Evolutionary conservation across 352 stramenopile genomes (phyloP).

Genomic region (Phytophthora rubi): DNA sequence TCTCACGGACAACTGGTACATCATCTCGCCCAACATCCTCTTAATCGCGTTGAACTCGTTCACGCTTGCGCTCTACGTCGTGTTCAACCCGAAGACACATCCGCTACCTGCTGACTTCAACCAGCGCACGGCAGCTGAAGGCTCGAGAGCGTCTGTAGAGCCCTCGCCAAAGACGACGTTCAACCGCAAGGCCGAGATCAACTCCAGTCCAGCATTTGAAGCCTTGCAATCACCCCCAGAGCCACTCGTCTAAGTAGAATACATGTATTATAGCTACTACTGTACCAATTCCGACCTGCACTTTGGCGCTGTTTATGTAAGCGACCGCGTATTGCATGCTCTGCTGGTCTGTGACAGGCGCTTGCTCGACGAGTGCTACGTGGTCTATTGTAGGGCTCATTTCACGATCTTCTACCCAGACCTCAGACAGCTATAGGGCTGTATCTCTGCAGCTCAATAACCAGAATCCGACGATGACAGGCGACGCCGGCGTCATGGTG

Average conservation of each 20-base stretch:
- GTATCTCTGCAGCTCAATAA: neutral
- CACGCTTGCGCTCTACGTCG: slow-evolving; percentile 28
- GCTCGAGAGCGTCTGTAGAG: slow-evolving; percentile 2
- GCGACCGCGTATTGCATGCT: slow-evolving; percentile 9
- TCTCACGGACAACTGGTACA: slow-evolving; percentile 33
- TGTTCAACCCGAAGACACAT: slow-evolving; percentile 32
- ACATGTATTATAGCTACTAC: no score
- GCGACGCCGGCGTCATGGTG: slow-evolving; percentile 6
- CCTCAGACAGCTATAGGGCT: no score
- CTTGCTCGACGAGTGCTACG: slow-evolving; percentile 14
- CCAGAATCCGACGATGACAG: slow-evolving; percentile 1
- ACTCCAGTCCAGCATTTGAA: slow-evolving; percentile 12
- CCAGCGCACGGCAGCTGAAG: neutral
- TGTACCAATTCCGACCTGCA: neutral
- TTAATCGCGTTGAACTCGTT: slow-evolving; percentile 32
- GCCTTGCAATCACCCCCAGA: slow-evolving; percentile 19
- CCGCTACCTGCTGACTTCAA: slow-evolving; percentile 20
- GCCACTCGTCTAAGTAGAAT: neutral
- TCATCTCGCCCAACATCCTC: slow-evolving; percentile 35
- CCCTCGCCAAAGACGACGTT: slow-evolving; percentile 10
- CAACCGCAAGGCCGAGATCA: neutral
- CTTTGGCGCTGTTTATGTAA: slow-evolving; percentile 16
- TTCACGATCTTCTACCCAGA: neutral
- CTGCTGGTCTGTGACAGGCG: neutral
- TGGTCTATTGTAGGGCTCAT: slow-evolving; percentile 3